Base-by-base conservation (phyloP, 2,329 filamentous ascomycete species). In the Clarireedia sp. region DNA sequence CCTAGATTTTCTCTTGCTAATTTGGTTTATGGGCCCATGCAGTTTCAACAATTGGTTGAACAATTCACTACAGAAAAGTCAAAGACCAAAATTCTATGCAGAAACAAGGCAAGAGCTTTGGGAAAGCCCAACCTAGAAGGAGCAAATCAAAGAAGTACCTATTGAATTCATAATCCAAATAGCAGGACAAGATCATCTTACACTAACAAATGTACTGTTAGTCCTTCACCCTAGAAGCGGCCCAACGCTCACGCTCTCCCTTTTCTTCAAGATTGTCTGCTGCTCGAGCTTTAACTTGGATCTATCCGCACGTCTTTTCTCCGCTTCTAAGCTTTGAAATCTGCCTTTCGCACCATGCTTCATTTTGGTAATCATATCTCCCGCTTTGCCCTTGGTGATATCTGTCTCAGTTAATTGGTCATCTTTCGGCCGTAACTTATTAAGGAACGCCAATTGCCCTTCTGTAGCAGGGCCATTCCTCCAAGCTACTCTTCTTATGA, bases 341-440 rank as follows among this genome's bases (percentile, higher is more conserved):
- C 73, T 81, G 59, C 72, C 87, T 69, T 75, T 81, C 1, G 88
- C 89, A 0, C 92, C 92, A 67, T 94, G 87, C 69, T 86, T 92
- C 59, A 96, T 68, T 70, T 95, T 95, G 7, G 89, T 95, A 61
- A 97, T 95, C 86, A 95, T 91, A 68, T 96, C 91, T 4, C 79
- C 79, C 4, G 90, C 91, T 67, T 82, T 83, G 7, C 92, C 92
- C 66, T 91, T 94, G 14, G 80, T 90, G 56, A 95, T 64, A 26
- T 83, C 78, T 0, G 73, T 71, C 0, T 71, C 63, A 1, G 73
- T 77, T 50, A 90, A 66, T 52, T 78, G 73, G 26, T 83, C 73
- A n/a, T 75, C 71, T 51, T 78, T 72, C 1, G 71, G 71, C 8
- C 85, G 76, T 3, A 85, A 65, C 65, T 82, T 86, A 66, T 90